phyloP scores from a whole-genome alignment of 2,329 filamentous ascomycete species.

The Talaromyces sp. region DNA sequence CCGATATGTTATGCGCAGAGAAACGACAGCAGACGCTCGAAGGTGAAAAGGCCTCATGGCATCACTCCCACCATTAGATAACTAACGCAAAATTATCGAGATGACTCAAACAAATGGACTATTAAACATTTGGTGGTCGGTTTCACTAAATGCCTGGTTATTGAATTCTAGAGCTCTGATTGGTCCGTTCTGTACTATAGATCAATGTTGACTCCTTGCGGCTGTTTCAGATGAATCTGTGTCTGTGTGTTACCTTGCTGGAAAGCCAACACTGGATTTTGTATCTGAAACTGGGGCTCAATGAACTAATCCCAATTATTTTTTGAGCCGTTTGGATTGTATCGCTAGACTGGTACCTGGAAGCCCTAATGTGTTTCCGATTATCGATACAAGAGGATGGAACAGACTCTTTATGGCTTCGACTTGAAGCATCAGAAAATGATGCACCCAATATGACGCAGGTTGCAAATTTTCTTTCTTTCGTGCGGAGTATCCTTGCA shows the following conservation, averaged over 20 bases:
- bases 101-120: neutral
- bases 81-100: neutral
- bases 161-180: neutral
- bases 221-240: conserved; percentile 2
- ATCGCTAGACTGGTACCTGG: neutral
- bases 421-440: neutral
- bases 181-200: neutral
- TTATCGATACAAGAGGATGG: neutral
- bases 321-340: neutral
- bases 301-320: neutral
- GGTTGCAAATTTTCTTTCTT: neutral
- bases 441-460: neutral
- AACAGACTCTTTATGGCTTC: neutral
- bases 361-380: neutral
- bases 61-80: neutral
- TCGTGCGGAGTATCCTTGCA: neutral
- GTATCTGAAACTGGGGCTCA: conserved; percentile 6
- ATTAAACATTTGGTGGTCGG: neutral
- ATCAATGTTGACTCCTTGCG: conserved; percentile 1
- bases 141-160: neutral
- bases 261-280: too few species aligned
- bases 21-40: neutral
- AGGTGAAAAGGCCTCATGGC: neutral
- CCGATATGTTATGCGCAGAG: neutral
- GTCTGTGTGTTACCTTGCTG: neutral